phyloP scores from a whole-genome alignment of 179 eudicot species.

The Pouteria campechiana region DNA sequence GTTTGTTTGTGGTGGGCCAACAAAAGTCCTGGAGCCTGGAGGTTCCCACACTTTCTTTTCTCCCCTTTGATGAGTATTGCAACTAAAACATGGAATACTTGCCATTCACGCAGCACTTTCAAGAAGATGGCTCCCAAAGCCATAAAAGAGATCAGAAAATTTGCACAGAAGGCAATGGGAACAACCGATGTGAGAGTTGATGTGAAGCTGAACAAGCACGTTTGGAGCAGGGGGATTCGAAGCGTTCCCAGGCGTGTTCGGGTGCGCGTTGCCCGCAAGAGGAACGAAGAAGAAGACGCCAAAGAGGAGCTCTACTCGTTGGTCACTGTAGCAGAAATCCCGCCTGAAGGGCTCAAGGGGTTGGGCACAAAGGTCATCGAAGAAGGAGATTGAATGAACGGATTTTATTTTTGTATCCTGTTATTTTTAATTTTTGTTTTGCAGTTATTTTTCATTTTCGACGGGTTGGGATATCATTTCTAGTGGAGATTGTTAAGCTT shows the following conservation, averaged over 20 bases:
- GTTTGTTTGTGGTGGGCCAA: too few relatives aligned
- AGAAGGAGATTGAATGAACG: slow-evolving; percentile 52
- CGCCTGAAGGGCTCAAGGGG: slow-evolving; percentile 68
- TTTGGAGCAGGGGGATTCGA: slow-evolving; percentile 85
- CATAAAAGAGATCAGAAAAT: slow-evolving; percentile 77
- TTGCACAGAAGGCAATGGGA: slow-evolving; percentile 78
- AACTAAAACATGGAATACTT: too few relatives aligned
- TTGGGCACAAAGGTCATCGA: slow-evolving; percentile 81
- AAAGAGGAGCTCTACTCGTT: slow-evolving; percentile 85
- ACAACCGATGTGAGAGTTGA: slow-evolving; percentile 81
- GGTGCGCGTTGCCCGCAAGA: slow-evolving; percentile 81
- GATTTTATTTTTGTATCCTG: too few relatives aligned
- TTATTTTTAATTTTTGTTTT: too few relatives aligned
- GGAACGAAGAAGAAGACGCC: slow-evolving; percentile 87
- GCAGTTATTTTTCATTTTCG: too few relatives aligned
- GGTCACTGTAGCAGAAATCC: slow-evolving; percentile 76
- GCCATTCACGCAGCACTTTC: slow-evolving; percentile 56
- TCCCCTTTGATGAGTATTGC: too few relatives aligned
- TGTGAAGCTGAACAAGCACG: slow-evolving; percentile 71
- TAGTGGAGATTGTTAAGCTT: too few relatives aligned
- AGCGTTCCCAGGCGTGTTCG: slow-evolving; percentile 79
- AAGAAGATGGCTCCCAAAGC: slow-evolving; percentile 97
- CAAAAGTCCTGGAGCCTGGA: too few relatives aligned
- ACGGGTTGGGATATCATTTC: too few relatives aligned
- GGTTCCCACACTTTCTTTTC: too few relatives aligned